phyloP scores from a whole-genome alignment of 768 basidiomycete species.

The Trametopsis cervina region DNA sequence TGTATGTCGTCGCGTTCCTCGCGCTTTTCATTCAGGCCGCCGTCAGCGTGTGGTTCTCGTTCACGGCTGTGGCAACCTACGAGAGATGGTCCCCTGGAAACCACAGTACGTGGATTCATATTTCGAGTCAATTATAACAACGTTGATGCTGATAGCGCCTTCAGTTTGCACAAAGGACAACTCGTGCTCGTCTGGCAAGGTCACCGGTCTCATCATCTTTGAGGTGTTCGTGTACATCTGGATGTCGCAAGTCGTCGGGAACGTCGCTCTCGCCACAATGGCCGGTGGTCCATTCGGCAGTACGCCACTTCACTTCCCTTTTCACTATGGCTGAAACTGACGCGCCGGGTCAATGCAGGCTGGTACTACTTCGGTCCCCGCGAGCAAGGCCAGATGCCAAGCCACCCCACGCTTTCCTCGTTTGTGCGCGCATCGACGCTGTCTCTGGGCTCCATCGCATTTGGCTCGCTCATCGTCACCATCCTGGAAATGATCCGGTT shows the following conservation, averaged over 20 bases:
- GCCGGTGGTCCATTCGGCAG: slow-evolving; percentile 73
- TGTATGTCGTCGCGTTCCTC: slow-evolving; percentile 69
- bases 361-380: slow-evolving; percentile 84
- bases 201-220: slow-evolving; percentile 73
- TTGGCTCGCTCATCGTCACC: slow-evolving; percentile 80
- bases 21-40: slow-evolving; percentile 69
- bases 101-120: slow-evolving; percentile 39
- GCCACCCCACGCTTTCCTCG: slow-evolving; percentile 60
- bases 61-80: slow-evolving; percentile 71
- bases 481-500: slow-evolving; percentile 63
- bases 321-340: neutral
- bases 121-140: neutral
- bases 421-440: slow-evolving; percentile 71
- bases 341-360: slow-evolving; percentile 17
- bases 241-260: slow-evolving; percentile 78
- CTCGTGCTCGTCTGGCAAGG: slow-evolving; percentile 65
- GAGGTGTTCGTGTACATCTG: slow-evolving; percentile 80
- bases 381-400: slow-evolving; percentile 61
- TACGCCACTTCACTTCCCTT: slow-evolving; percentile 14
- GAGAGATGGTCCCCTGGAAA: slow-evolving; percentile 75
- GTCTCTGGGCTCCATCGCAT: slow-evolving; percentile 80
- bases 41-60: slow-evolving; percentile 70
- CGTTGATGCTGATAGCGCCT: neutral
- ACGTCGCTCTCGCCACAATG: slow-evolving; percentile 71
- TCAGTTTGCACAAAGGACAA: slow-evolving; percentile 43